These are phyloP conservation scores for Penicillium sp. DNA, from an alignment of 2,329 filamentous ascomycete genomes.

Conservation along the genomic window DNA sequence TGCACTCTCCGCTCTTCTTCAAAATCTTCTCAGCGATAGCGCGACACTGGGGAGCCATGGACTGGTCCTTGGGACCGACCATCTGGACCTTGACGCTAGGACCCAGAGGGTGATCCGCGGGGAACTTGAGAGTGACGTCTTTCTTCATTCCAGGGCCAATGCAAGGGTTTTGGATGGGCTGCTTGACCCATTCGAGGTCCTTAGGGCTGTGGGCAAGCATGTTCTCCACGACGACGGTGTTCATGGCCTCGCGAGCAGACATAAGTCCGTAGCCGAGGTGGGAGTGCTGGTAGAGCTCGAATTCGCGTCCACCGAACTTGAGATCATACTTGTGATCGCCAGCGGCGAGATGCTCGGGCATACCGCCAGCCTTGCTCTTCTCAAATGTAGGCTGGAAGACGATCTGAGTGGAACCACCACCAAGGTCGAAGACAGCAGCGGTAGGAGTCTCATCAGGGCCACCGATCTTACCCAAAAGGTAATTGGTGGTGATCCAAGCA, in stretches of 20 bases:
- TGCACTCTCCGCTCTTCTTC: conserved; percentile 80
- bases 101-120: conserved; percentile 66
- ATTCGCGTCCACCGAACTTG: conserved; percentile 84
- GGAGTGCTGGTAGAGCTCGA: conserved; percentile 95
- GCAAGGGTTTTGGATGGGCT: conserved; percentile 80
- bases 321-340: conserved; percentile 97
- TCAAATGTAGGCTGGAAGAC: conserved; percentile 97
- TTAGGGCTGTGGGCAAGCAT: conserved; percentile 64
- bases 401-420: conserved; percentile 96
- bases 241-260: conserved; percentile 86
- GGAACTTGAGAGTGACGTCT: conserved; percentile 71
- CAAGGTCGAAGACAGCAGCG: conserved; percentile 92
- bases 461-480: conserved; percentile 95
- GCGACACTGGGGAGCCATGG: conserved; percentile 83
- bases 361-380: conserved; percentile 68
- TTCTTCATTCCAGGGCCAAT: conserved; percentile 78
- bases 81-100: conserved; percentile 73
- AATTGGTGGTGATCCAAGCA: conserved; percentile 99
- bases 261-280: conserved; percentile 97
- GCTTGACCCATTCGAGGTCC: conserved; percentile 67
- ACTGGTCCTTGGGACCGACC: conserved; percentile 70
- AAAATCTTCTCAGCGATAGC: conserved; percentile 87
- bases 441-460: conserved; percentile 86
- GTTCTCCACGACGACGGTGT: conserved; percentile 72
- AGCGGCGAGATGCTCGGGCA: conserved; percentile 80